phyloP scores from a whole-genome alignment of 129 eudicot genomes.

The Flaveria robusta region DNA sequence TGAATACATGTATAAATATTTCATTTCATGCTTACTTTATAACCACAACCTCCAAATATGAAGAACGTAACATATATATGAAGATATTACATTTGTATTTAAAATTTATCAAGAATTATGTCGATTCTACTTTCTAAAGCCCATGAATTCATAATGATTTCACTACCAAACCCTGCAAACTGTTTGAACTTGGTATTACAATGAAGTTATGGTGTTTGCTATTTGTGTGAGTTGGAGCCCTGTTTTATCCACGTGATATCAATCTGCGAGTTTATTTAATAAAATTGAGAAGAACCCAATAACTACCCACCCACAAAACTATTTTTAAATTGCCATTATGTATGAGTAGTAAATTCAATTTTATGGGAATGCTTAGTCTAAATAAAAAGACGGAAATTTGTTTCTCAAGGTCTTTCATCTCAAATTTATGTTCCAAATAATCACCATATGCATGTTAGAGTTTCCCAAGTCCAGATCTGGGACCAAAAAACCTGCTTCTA shows the following conservation, averaged over 20 bases:
- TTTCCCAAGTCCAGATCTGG: not conserved
- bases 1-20: not conserved
- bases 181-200: not conserved
- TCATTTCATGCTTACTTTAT: constrained; percentile 4
- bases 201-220: not conserved
- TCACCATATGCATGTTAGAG: not conserved
- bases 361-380: not conserved
- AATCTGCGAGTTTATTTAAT: not conserved
- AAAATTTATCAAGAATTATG: not conserved
- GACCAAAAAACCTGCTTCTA: not conserved
- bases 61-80: not conserved
- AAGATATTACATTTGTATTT: not conserved
- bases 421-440: not conserved
- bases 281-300: too few species aligned
- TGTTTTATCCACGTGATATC: too few species aligned
- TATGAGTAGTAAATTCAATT: not conserved
- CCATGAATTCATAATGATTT: constrained; percentile 4
- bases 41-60: not conserved
- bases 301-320: not conserved
- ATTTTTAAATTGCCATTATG: not conserved
- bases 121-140: not conserved
- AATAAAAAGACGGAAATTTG: constrained; percentile 1
- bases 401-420: constrained; percentile 2
- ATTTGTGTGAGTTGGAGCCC: not conserved
- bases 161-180: not conserved